Base-by-base conservation (phyloP, 108 stramenopile species). In the Skeletonema tropicum region DNA sequence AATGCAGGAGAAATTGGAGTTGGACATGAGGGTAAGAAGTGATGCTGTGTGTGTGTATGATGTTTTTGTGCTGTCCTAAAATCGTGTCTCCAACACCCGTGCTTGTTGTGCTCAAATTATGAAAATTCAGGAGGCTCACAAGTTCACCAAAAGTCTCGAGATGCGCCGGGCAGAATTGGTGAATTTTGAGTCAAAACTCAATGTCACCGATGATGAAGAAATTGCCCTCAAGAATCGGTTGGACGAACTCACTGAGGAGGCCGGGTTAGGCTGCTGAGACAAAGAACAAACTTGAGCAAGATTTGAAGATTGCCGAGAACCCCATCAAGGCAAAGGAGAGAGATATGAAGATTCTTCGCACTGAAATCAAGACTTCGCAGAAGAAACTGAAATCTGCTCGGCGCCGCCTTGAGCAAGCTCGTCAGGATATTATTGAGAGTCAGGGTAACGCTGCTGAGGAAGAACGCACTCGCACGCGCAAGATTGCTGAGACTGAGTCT, bases 381-480 rank as follows among this genome's bases (percentile, higher is more conserved):
- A 69, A 79, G 59, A 60, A 60, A 45, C 66, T 90, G 13, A 48
- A 68, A 3, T 41, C 15, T 32, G 88, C 91, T 10, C 82, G 84
- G n/a, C 57, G 74, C 25, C 69, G 75, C 15, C 79, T 96, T 10
- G 73, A 93, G 36, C 61, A 77, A 17, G 86, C 83, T 33, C 79
- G 92, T 38, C 69, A 86, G 48, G 84, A 93, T 68, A 88, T 92
- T 38, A 17, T 85, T 3, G 76, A 74, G 12, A 82, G 66, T 26
- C 68, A 76, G 21, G 92, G 94, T 0, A 88, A 88, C 13, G 80
- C 83, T 23, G 89, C 92, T 33, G 81, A 88, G 19, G 92, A 93
- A 64, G 85, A 81, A 68, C 80, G 88, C 1, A 55, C 39, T 1
- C 66, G 88, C 11, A 85, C 79, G 35, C 76, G 68, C 13, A 72